Evolutionary conservation across 75 land plant species (phyloP), one percentile per base, ranked within the genome.

Genomic region (Azolla pinnata): DNA sequence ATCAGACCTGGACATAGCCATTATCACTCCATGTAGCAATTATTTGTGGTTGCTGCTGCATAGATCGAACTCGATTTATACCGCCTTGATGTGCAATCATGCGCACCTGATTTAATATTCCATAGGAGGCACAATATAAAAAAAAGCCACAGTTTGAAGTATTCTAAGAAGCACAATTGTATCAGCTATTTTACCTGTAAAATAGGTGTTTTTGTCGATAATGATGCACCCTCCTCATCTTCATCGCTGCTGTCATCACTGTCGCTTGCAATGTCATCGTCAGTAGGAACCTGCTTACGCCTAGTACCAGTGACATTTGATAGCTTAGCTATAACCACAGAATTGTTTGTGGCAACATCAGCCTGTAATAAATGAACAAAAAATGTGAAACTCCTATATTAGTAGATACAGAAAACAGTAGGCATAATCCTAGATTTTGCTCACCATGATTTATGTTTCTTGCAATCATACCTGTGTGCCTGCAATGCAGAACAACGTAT

Each of bases 401-500:
- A n/a, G n/a, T n/a, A n/a, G n/a, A n/a, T n/a, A n/a, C n/a, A n/a
- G n/a, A n/a, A n/a, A n/a, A n/a, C n/a, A n/a, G n/a, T n/a, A n/a
- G n/a, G n/a, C n/a, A n/a, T n/a, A n/a, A n/a, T n/a, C n/a, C n/a
- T n/a, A n/a, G n/a, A n/a, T n/a, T n/a, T n/a, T n/a, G n/a, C n/a
- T n/a, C n/a, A n/a, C n/a, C n/a, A n/a, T n/a, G n/a, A n/a, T n/a
- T n/a, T n/a, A n/a, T n/a, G n/a, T n/a, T n/a, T n/a, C n/a, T n/a
- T n/a, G n/a, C n/a, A n/a, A n/a, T n/a, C n/a, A 47, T 1, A 90
- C 99, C 85, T 95, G 99, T 51, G 99, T 86, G 35, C 99, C 96
- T 0, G 90, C 81, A 19, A 86, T 80, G 44, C 84, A 83, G 62
- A 69, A 90, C 21, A 79, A 23, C 0, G 85, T 83, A 28, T 95